Evolutionary conservation across 805 yeast genomes (phyloP), one percentile per base, ranked within the genome.

Genomic region (Kluyveromyces nonfermentans): DNA sequence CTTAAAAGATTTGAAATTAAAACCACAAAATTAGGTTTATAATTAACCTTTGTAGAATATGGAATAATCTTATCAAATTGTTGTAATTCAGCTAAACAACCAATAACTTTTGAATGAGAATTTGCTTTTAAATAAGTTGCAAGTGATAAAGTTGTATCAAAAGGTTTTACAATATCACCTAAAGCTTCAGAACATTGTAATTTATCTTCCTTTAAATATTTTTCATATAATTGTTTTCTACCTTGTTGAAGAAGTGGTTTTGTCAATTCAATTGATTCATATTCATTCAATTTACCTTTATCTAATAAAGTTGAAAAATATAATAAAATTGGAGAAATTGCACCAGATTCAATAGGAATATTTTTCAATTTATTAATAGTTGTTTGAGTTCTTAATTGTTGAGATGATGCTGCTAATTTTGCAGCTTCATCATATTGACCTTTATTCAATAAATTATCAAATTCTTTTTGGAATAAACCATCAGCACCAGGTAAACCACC

Each of bases 401-500:
- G 87, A 14, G 96, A 85, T 33, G 95, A 82, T 12, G 97, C 97
- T 33, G 98, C 98, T 47, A 90, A 85, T 68, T 87, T 87, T 40
- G 97, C 98, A 43, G 98, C 98, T 55, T 82, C 81, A 45, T 80
- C 73, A 60, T 88, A 93, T 63, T 88, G 93, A 54, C 96, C 96
- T 54, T 80, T 79, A 51, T 78, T 76, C 56, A 93, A 73, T 56
- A 82, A 75, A 62, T 80, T 80, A 59, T 88, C 94, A 69, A 93
- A 93, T 68, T 90, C 97, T 67, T 88, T 95, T 47, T 74, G 69
- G 67, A 93, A 89, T 50, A 93, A 73, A 57, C 80, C 81, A 63
- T 93, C 99, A 40, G 97, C 98, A 52, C 99, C 99, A 35, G 96
- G 93, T 58, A 93, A 77, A 1, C 96, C 96, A 59, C 96, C 97